These are phyloP conservation scores for Candida pini DNA, from an alignment of 805 yeast species.

Conservation along the genomic window DNA sequence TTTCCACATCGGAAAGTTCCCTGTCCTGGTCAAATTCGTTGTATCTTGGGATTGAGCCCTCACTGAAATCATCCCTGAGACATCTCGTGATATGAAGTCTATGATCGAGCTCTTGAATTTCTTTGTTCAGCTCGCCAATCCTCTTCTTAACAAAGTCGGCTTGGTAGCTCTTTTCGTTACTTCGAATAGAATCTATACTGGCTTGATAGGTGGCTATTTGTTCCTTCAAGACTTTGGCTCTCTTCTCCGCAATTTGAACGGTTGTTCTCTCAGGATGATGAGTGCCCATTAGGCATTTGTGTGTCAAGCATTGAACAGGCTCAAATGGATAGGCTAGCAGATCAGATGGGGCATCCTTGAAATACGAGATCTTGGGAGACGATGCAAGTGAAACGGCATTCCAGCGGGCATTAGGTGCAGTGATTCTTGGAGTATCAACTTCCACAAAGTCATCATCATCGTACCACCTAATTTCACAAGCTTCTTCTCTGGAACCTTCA, in stretches of 20 bases:
- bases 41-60: constrained; percentile 22
- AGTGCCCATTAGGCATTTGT: constrained; percentile 55
- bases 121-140: constrained; percentile 18
- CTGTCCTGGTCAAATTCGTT: constrained; percentile 20
- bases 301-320: constrained; percentile 46
- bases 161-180: constrained; percentile 2
- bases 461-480: constrained; percentile 44
- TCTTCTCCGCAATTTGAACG: constrained; percentile 33
- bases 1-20: constrained; percentile 19
- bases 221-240: constrained; percentile 35
- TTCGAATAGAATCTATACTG: constrained; percentile 17
- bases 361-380: constrained; percentile 57
- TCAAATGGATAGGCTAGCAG: constrained; percentile 55
- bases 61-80: constrained; percentile 19
- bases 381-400: constrained; percentile 44
- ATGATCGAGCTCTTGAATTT: constrained; percentile 28
- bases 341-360: constrained; percentile 43
- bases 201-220: constrained; percentile 29
- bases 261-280: constrained; percentile 55
- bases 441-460: constrained; percentile 76
- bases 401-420: constrained; percentile 35
- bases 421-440: constrained; percentile 44
- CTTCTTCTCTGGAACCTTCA: constrained; percentile 5
- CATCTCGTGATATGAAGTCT: constrained; percentile 20
- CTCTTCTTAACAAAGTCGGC: constrained; percentile 8